A percentile compares a stretch with the other conserved stretches of the same genome.
phyloP scores from a whole-genome alignment of 345 rosid genomes.

The Angophora floribunda region DNA sequence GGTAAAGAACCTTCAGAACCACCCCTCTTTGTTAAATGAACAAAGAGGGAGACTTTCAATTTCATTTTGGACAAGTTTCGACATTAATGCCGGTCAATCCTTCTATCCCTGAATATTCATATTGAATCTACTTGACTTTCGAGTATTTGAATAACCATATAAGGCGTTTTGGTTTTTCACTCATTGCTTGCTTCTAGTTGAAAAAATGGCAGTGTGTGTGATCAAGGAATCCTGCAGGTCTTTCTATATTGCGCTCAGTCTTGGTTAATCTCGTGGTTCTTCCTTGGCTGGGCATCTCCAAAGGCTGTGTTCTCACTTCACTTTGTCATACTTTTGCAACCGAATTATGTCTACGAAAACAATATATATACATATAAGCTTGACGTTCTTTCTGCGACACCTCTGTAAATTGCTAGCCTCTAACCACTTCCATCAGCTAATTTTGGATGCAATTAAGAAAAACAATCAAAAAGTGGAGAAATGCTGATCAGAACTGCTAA shows the following conservation, averaged over 20 bases:
- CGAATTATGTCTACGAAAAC: not conserved
- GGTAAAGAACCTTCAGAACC: constrained; percentile 20
- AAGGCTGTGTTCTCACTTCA: not conserved
- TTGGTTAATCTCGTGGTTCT: not conserved
- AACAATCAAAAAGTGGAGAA: not conserved
- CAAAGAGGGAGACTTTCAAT: not conserved
- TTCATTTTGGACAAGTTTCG: not conserved
- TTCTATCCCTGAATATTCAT: not conserved
- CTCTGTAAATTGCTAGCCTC: not conserved
- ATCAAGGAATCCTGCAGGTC: not conserved
- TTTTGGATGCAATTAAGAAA: not conserved
- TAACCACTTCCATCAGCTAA: not conserved
- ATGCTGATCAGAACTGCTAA: not conserved
- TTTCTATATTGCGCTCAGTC: not conserved
- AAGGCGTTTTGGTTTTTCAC: not conserved
- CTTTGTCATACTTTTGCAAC: not conserved
- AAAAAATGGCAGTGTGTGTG: not conserved
- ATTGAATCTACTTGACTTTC: not conserved
- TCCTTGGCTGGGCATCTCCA: not conserved
- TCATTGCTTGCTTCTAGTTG: not conserved
- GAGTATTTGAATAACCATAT: not conserved
- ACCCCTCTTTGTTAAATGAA: not conserved
- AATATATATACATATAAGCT: too few species aligned
- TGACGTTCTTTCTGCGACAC: not conserved
- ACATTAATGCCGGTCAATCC: not conserved